These are phyloP conservation scores for Fragaria iinumae DNA, from an alignment of 306 rosid genomes.

Conservation along the genomic window DNA sequence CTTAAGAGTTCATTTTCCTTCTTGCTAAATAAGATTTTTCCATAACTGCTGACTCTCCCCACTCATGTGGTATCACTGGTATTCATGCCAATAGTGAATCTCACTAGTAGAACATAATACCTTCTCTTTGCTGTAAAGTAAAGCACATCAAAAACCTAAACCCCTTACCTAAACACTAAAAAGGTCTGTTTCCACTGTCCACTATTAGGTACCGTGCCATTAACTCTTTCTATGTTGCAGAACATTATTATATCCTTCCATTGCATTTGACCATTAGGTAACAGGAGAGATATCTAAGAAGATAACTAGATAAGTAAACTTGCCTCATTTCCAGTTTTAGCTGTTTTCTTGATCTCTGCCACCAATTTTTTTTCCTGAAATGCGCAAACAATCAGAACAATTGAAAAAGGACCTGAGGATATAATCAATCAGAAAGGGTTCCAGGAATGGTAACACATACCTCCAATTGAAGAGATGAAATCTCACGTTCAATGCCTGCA, in stretches of 20 bases:
- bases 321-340: constrained; percentile 96
- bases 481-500: constrained; percentile 91
- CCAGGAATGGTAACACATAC: constrained; percentile 35
- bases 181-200: neutral
- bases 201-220: neutral
- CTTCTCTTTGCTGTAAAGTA: neutral
- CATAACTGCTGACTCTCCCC: neutral
- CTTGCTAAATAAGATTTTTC: neutral
- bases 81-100: neutral
- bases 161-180: neutral
- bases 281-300: neutral
- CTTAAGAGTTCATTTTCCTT: neutral
- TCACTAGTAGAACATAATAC: neutral
- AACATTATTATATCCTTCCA: neutral
- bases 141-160: neutral
- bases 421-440: neutral
- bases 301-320: constrained; percentile 15
- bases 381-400: constrained; percentile 18
- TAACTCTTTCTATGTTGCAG: neutral
- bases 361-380: constrained; percentile 86
- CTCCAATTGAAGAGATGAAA: constrained; percentile 86
- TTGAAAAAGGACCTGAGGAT: neutral
- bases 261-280: neutral
- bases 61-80: neutral
- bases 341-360: constrained; percentile 84